Percentiles rank a stretch among this genome's conserved stretches.
Conservation (phyloP, 2,329 filamentous ascomycete species). For the Fulvia fulva region DNA sequence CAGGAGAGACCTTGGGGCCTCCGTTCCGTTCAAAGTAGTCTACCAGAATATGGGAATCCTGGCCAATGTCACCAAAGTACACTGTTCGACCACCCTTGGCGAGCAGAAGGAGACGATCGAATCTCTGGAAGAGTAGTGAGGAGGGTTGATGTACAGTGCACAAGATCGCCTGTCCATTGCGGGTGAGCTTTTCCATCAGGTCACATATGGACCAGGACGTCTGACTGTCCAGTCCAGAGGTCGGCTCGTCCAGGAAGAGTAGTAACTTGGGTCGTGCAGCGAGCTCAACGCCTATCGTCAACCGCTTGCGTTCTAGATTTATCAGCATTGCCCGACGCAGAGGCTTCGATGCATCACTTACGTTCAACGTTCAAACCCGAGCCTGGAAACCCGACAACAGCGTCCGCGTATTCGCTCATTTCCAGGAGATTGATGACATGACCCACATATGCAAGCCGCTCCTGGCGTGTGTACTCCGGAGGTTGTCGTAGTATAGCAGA, state of each 20-base stretch:
- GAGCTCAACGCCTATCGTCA: constrained; percentile 94
- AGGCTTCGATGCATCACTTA: too few relatives aligned
- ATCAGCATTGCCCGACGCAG: constrained; percentile 65
- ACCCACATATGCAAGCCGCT: constrained; percentile 75
- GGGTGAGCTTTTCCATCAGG: constrained; percentile 82
- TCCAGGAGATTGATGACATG: constrained; percentile 87
- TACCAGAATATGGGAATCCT: constrained; percentile 64
- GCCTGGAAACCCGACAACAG: constrained; percentile 88
- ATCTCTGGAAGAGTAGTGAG: constrained; percentile 88
- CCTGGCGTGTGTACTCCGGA: constrained; percentile 61
- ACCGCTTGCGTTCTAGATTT: constrained; percentile 65
- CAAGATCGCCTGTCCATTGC: constrained; percentile 87
- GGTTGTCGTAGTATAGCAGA: constrained; percentile 83
- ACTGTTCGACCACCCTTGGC: constrained; percentile 72
- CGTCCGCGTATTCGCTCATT: constrained; percentile 86
- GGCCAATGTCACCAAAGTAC: constrained; percentile 76
- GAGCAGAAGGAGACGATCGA: constrained; percentile 77
- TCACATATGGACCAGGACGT: constrained; percentile 90
- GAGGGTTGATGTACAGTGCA: constrained; percentile 98
- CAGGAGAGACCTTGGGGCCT: constrained; percentile 58
- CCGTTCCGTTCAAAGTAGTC: constrained; percentile 74
- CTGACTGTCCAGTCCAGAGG: constrained; percentile 87
- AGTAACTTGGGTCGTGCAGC: constrained; percentile 86
- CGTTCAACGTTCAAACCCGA: too few relatives aligned
- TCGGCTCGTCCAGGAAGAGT: constrained; percentile 91